These are phyloP conservation scores for Clathrus columnatus DNA, from an alignment of 768 basidiomycete species.

Conservation along the genomic window DNA sequence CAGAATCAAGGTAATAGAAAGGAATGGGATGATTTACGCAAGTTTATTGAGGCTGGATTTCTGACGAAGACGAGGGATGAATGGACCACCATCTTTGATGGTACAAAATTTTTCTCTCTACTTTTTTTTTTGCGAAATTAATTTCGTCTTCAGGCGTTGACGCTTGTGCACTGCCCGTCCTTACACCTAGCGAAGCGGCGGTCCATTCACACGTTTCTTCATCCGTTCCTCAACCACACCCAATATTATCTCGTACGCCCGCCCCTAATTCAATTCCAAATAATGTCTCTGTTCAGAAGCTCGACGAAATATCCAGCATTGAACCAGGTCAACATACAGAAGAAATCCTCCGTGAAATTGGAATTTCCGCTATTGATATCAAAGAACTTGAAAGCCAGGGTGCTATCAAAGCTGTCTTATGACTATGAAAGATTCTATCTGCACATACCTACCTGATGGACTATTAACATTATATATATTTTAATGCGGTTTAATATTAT, in stretches of 20 bases:
- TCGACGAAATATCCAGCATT: constrained; percentile 19
- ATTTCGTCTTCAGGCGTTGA: constrained; percentile 44
- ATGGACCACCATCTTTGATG: constrained; percentile 62
- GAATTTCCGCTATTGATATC: constrained; percentile 34
- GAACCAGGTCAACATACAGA: constrained; percentile 45
- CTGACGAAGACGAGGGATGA: constrained; percentile 48
- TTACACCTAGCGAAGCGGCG: constrained; percentile 54
- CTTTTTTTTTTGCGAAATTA: background rate
- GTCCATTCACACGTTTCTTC: constrained; percentile 29
- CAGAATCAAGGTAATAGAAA: constrained; percentile 36
- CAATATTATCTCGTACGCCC: constrained; percentile 31
- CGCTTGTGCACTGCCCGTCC: constrained; percentile 62
- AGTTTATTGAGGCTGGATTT: constrained; percentile 61
- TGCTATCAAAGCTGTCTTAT: constrained; percentile 24
- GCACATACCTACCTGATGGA: no score
- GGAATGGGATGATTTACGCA: constrained; percentile 48
- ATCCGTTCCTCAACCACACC: constrained; percentile 44
- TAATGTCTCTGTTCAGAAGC: constrained; percentile 9
- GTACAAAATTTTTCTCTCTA: constrained; percentile 26
- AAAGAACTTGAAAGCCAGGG: constrained; percentile 35
- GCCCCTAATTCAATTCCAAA: constrained; percentile 13
- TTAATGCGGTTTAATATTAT: no score
- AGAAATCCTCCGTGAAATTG: constrained; percentile 45
- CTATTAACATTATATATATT: no score
- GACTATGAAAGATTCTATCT: background rate